These are phyloP conservation scores for Talaromyces sp. DNA, from an alignment of 2,329 filamentous ascomycete genomes.

Conservation along the genomic window DNA sequence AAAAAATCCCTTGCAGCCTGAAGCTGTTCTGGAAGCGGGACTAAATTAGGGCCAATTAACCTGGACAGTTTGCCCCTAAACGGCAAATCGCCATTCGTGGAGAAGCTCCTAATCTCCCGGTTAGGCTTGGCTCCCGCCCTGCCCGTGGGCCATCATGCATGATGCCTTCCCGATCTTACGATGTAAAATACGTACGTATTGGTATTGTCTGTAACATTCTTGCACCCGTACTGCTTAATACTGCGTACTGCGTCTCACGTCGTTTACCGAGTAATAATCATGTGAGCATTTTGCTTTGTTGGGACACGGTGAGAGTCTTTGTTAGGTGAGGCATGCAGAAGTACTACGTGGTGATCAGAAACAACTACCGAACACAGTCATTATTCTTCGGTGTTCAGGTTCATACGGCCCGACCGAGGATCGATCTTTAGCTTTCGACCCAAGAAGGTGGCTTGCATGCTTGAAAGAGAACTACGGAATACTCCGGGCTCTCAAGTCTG, in stretches of 20 bases:
- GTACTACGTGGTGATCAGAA: no score
- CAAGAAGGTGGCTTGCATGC: not conserved
- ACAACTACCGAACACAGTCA: no score
- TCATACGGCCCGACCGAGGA: no score
- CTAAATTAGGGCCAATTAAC: not conserved
- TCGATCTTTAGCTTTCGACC: not conserved
- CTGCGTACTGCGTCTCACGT: conserved; percentile 4
- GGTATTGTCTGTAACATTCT: not conserved
- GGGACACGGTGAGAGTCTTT: not conserved
- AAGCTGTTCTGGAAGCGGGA: not conserved
- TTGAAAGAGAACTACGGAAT: not conserved
- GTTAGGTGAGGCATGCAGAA: no score
- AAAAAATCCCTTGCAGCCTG: conserved; percentile 1
- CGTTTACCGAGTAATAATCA: not conserved
- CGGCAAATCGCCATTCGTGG: not conserved
- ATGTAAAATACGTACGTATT: not conserved
- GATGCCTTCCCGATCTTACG: not conserved
- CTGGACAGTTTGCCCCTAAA: not conserved
- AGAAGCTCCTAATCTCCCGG: not conserved
- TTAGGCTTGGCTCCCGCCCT: not conserved
- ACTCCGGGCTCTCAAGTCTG: not conserved
- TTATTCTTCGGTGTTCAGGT: no score
- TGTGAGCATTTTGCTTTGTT: not conserved
- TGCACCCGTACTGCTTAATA: not conserved
- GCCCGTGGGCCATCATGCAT: no score